These are phyloP conservation scores for Kwoniella europaea DNA, from an alignment of 768 basidiomycete species.

Conservation along the genomic window DNA sequence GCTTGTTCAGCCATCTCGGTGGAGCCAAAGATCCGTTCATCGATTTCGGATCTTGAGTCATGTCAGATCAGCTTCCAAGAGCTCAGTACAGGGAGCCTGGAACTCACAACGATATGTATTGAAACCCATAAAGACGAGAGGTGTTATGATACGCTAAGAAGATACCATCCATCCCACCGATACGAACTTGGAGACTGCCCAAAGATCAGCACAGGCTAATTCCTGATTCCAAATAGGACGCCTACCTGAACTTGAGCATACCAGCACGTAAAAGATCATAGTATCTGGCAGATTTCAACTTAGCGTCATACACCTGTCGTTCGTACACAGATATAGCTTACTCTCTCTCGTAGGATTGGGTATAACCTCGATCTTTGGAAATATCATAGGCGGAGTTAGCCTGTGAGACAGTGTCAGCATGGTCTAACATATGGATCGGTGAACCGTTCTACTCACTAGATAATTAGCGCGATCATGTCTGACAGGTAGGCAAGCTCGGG, in stretches of 20 bases:
- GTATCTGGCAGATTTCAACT: conserved; percentile 59
- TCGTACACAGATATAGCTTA: conserved; percentile 17
- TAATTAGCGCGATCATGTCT: conserved; percentile 84
- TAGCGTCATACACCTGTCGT: background rate
- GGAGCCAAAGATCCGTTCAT: conserved; percentile 73
- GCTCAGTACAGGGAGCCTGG: background rate
- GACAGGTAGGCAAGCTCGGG: conserved; percentile 81
- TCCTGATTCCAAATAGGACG: background rate
- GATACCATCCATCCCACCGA: conserved; percentile 96
- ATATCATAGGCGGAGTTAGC: conserved; percentile 82
- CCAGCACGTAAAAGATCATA: conserved; percentile 93
- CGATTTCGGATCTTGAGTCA: conserved; percentile 71
- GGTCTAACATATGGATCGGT: background rate
- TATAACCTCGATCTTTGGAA: conserved; percentile 65
- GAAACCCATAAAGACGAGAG: conserved; percentile 84
- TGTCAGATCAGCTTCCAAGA: background rate
- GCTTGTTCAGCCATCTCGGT: conserved; percentile 70
- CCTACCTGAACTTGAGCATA: conserved; percentile 88
- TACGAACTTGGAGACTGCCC: conserved; percentile 87
- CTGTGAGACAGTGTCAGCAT: conserved; percentile 56
- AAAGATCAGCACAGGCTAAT: background rate
- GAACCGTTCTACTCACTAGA: conserved; percentile 61
- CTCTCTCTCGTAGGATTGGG: conserved; percentile 87
- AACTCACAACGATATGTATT: conserved; percentile 74
- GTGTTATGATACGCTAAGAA: conserved; percentile 69